Percentiles rank a stretch among this genome's conserved stretches.
Evolutionary conservation across 768 basidiomycete species (phyloP).

Genomic region (Coprinopsis strossmayeri): DNA sequence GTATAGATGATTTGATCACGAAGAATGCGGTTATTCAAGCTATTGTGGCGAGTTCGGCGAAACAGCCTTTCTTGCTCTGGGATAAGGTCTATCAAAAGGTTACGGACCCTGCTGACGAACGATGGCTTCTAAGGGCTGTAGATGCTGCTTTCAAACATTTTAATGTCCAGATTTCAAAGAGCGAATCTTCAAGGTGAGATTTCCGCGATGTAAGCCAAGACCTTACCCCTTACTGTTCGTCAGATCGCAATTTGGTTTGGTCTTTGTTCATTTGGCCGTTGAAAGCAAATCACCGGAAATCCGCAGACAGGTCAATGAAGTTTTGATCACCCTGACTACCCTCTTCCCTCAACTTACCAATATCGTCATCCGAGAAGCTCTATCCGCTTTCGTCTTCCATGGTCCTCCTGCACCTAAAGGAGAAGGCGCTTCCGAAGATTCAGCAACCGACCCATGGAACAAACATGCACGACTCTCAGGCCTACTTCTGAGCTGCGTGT

Average conservation of each 20-base stretch:
- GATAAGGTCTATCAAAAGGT: slow-evolving; percentile 83
- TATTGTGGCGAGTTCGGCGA: slow-evolving; percentile 44
- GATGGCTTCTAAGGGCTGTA: slow-evolving; percentile 69
- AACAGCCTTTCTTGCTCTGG: slow-evolving; percentile 83
- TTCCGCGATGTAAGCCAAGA: neutral
- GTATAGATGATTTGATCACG: slow-evolving; percentile 17
- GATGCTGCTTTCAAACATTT: slow-evolving; percentile 44
- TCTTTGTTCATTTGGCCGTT: slow-evolving; percentile 63
- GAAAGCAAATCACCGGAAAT: slow-evolving; percentile 49
- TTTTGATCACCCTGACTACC: slow-evolving; percentile 33
- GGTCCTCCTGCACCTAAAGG: slow-evolving; percentile 21
- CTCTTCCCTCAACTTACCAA: slow-evolving; percentile 43
- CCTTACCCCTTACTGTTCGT: neutral
- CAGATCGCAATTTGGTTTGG: slow-evolving; percentile 58
- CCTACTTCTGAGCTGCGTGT: slow-evolving; percentile 45
- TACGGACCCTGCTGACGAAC: slow-evolving; percentile 52
- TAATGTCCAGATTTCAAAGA: slow-evolving; percentile 43
- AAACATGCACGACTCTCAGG: slow-evolving; percentile 48
- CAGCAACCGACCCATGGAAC: slow-evolving; percentile 29
- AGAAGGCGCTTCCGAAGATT: slow-evolving; percentile 22
- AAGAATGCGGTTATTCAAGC: slow-evolving; percentile 35
- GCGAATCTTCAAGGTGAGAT: slow-evolving; percentile 49
- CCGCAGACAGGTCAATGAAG: slow-evolving; percentile 38
- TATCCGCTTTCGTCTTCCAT: slow-evolving; percentile 41
- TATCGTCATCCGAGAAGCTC: slow-evolving; percentile 51